A percentile compares a stretch with the other conserved stretches of the same genome.
These are phyloP conservation scores for Nemophila menziesii DNA, from an alignment of 257 asterid genomes.

Conservation along the genomic window DNA sequence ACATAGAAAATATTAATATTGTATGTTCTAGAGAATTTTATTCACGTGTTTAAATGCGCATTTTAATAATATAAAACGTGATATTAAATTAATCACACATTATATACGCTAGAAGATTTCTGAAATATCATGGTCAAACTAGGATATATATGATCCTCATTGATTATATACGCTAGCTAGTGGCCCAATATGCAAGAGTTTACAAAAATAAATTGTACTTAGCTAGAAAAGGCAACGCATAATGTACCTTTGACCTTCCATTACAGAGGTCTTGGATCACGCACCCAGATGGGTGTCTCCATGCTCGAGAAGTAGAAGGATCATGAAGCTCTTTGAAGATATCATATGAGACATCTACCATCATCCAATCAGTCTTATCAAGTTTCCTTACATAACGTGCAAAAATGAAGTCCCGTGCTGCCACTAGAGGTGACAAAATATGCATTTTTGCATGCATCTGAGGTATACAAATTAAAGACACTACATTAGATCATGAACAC, in stretches of 20 bases:
- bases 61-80: neutral
- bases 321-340: conserved; percentile 25
- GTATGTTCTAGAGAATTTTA: neutral
- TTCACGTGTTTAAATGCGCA: neutral
- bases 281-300: conserved; percentile 79
- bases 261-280: conserved; percentile 41
- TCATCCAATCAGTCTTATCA: conserved; percentile 36
- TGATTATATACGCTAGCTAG: no score
- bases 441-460: conserved; percentile 66
- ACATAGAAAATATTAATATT: no score
- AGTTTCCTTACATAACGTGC: conserved; percentile 46
- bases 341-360: conserved; percentile 53
- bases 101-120: no score
- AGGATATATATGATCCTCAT: no score
- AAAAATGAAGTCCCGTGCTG: conserved; percentile 52
- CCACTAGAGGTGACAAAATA: conserved; percentile 60
- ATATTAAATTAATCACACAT: no score
- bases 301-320: conserved; percentile 25
- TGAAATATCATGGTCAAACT: no score
- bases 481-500: neutral
- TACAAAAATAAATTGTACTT: no score
- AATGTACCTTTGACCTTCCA: conserved; percentile 43
- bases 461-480: conserved; percentile 5
- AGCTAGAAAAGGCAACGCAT: no score
- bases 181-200: no score